A percentile compares a stretch with the other conserved stretches of the same genome.
Evolutionary conservation across 2,329 filamentous ascomycete genomes (phyloP).

Genomic region (Akanthomyces dipterigenus): DNA sequence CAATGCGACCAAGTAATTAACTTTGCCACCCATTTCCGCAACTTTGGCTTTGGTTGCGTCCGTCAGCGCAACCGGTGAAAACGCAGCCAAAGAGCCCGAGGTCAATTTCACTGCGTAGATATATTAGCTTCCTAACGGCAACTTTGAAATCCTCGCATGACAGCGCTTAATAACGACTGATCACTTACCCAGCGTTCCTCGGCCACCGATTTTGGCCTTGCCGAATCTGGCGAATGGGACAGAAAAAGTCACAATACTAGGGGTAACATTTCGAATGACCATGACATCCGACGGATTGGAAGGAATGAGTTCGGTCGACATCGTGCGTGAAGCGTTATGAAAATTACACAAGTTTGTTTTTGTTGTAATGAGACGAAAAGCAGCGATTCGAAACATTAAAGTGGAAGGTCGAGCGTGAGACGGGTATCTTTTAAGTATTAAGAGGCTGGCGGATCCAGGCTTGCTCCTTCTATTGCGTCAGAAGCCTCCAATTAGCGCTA

Average conservation of each 20-base stretch:
- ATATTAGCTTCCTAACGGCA: not conserved
- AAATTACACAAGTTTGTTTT: not conserved
- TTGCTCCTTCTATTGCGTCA: not conserved
- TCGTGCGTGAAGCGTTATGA: conserved; percentile 23
- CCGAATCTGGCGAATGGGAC: conserved; percentile 82
- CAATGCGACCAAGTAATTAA: conserved; percentile 79
- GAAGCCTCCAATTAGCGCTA: not conserved
- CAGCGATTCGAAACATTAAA: not conserved
- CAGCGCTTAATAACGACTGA: not conserved
- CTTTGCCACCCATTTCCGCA: conserved; percentile 56
- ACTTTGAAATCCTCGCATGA: not conserved
- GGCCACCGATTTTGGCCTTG: conserved; percentile 72
- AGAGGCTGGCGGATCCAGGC: not conserved
- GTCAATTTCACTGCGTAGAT: conserved; percentile 60
- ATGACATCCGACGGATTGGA: conserved; percentile 72
- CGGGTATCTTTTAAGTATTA: not conserved
- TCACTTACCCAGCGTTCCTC: conserved; percentile 70
- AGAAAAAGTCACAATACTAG: conserved; percentile 70
- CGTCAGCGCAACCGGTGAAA: conserved; percentile 85
- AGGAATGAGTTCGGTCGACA: conserved; percentile 61
- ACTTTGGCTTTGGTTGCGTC: conserved; percentile 61
- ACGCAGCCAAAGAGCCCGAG: conserved; percentile 74
- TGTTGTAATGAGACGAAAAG: not conserved
- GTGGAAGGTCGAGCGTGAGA: no score
- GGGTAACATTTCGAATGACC: conserved; percentile 81